phyloP scores from a whole-genome alignment of 352 stramenopile genomes.

The Phytophthora pseudosyringae region DNA sequence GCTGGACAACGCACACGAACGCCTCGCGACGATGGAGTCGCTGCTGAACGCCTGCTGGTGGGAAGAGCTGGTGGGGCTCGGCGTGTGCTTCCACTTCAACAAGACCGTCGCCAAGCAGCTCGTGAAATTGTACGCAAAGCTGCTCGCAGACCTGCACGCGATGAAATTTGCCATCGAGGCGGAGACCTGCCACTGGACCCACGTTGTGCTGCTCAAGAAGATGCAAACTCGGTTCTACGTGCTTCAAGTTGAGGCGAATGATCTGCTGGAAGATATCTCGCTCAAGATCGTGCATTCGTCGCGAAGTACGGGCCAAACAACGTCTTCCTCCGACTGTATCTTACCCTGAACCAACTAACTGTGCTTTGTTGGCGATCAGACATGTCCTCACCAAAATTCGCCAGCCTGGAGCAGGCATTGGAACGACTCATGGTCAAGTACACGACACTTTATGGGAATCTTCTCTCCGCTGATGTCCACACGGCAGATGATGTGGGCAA shows the following conservation, averaged over 20 bases:
- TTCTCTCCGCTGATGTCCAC: slow-evolving; percentile 49
- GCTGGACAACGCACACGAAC: slow-evolving; percentile 45
- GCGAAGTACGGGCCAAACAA: slow-evolving; percentile 20
- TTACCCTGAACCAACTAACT: background rate
- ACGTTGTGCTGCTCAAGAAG: slow-evolving; percentile 64
- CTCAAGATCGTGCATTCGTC: slow-evolving; percentile 37
- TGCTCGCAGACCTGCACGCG: slow-evolving; percentile 65
- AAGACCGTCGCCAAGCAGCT: slow-evolving; percentile 77
- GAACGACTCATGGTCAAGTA: slow-evolving; percentile 67
- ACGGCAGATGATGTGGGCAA: slow-evolving; percentile 59
- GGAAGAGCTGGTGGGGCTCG: slow-evolving; percentile 72
- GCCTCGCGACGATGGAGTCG: slow-evolving; percentile 55
- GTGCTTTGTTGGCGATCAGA: background rate
- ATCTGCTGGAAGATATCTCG: slow-evolving; percentile 75
- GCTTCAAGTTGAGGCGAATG: slow-evolving; percentile 66
- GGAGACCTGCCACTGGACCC: slow-evolving; percentile 67
- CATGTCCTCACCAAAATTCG: slow-evolving; percentile 59
- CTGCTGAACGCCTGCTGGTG: slow-evolving; percentile 74
- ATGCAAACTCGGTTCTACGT: slow-evolving; percentile 77
- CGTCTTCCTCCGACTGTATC: background rate
- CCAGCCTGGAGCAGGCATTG: slow-evolving; percentile 56
- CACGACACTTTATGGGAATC: slow-evolving; percentile 56
- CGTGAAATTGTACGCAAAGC: slow-evolving; percentile 60
- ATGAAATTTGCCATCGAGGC: slow-evolving; percentile 81
- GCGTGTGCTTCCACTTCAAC: slow-evolving; percentile 67